Evolutionary conservation across 2,329 filamentous ascomycete species (phyloP), one percentile per base, ranked within the genome.

Genomic region (Ophioceras dolichostomum): DNA sequence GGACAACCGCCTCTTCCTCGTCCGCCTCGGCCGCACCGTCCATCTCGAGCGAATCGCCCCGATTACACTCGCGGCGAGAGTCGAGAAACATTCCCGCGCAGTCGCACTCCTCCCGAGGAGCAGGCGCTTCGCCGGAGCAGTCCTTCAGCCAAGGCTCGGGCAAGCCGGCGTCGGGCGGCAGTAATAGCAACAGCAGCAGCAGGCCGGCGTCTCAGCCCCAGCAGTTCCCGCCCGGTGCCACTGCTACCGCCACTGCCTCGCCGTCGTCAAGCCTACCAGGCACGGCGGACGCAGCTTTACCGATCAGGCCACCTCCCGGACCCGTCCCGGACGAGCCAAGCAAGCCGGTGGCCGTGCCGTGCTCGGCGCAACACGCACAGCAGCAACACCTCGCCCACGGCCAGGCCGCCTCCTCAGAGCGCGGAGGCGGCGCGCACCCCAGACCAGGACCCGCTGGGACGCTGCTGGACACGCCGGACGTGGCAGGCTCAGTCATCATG

Each of bases 141-240:
- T 77, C 75, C 36, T 65, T 74, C 43, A 67, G 73, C 45, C 72
- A 75, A 55, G 74, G 73, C 36, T 66, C 70, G 40, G 72, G 71
- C 47, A n/a, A n/a, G 73, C 69, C 40, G 71, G 67, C 43, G 62
- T 62, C 43, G 8, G 28, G 39, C 64, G 61, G 49, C 26, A 6
- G 8, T 47, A 48, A 30, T 51, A 52, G 28, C 48, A 26, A 12
- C 22, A 26, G 12, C 22, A 26, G 22, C 22, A 26, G 7, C 22
- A 7, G 22, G 22, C 22, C 7, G 22, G 22, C 12, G 22, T 12
- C 22, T 7, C 58, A 60, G 8, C 56, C 61, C 39, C 65, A 62
- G 49, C 26, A 17, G 22, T 47, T 47, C 28, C 51, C 12, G 17
- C 31, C n/a, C n/a, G n/a, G n/a, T n/a, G n/a, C n/a, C n/a, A n/a